phyloP scores from a whole-genome alignment of 2,329 filamentous ascomycete genomes.

The Aspergillus tubingensis region DNA sequence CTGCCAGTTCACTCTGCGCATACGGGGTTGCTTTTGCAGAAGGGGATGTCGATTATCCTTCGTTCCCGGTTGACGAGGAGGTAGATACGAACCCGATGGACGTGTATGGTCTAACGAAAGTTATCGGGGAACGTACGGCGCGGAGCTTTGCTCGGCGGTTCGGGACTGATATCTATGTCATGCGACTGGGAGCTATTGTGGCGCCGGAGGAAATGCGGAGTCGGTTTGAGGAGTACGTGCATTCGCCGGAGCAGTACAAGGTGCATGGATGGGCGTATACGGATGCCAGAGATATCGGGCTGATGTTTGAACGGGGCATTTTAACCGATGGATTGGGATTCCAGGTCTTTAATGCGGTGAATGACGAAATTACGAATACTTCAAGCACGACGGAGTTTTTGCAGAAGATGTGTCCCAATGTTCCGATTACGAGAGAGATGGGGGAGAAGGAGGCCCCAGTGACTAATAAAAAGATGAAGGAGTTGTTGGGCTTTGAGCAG shows the following conservation, averaged over 20 bases:
- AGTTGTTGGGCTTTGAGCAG: slow-evolving; percentile 61
- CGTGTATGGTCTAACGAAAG: slow-evolving; percentile 62
- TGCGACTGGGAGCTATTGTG: slow-evolving; percentile 64
- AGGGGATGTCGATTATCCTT: slow-evolving; percentile 57
- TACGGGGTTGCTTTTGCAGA: slow-evolving; percentile 66
- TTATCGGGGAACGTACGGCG: slow-evolving; percentile 60
- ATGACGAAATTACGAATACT: slow-evolving; percentile 60
- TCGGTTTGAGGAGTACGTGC: slow-evolving; percentile 56
- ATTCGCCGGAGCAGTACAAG: slow-evolving; percentile 53
- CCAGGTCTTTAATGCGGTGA: slow-evolving; percentile 66
- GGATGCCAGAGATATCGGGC: slow-evolving; percentile 60
- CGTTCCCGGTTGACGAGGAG: slow-evolving; percentile 62
- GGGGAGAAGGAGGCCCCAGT: slow-evolving; percentile 61
- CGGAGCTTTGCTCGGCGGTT: slow-evolving; percentile 60
- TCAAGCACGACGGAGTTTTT: slow-evolving; percentile 57
- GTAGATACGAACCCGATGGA: slow-evolving; percentile 64
- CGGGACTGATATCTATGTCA: slow-evolving; percentile 58
- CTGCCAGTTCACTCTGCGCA: slow-evolving; percentile 60
- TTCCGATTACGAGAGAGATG: slow-evolving; percentile 58
- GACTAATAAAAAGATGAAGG: slow-evolving; percentile 61
- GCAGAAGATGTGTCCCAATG: slow-evolving; percentile 51
- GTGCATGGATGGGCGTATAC: slow-evolving; percentile 65
- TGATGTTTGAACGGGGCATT: slow-evolving; percentile 60
- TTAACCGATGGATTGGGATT: slow-evolving; percentile 59
- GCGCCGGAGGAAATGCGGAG: slow-evolving; percentile 58